Conservation (phyloP, 2,329 filamentous ascomycete genomes). For the Lojkania enalia region DNA sequence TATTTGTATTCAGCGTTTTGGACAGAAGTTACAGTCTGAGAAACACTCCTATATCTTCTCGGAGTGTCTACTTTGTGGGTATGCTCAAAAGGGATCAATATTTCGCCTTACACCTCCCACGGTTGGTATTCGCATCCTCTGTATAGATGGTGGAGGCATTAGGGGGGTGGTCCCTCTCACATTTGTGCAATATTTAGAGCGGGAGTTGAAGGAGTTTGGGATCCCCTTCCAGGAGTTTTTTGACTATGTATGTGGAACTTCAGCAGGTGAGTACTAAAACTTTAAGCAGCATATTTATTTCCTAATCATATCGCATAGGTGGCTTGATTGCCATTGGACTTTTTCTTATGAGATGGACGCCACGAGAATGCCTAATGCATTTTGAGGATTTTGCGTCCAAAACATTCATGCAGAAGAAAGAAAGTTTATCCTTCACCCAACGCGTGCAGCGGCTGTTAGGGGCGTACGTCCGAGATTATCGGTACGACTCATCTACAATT, state of each 20-base stretch:
- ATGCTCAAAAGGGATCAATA: slow-evolving; percentile 4
- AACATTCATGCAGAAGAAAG: slow-evolving; percentile 21
- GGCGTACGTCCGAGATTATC: slow-evolving; percentile 28
- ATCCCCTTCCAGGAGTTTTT: slow-evolving; percentile 13
- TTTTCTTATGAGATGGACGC: slow-evolving; percentile 31
- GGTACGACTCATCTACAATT: slow-evolving; percentile 28
- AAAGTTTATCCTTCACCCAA: slow-evolving; percentile 12
- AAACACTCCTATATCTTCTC: slow-evolving; percentile 13
- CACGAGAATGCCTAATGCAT: slow-evolving; percentile 19
- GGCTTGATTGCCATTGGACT: slow-evolving; percentile 31
- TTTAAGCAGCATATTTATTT: neutral
- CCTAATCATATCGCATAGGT: too few relatives aligned
- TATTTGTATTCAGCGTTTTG: slow-evolving; percentile 13
- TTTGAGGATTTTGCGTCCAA: slow-evolving; percentile 28
- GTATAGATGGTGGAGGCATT: slow-evolving; percentile 19
- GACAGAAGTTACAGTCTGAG: slow-evolving; percentile 6
- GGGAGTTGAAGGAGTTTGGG: slow-evolving; percentile 4
- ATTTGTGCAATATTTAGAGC: slow-evolving; percentile 17
- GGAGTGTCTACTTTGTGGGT: slow-evolving; percentile 15
- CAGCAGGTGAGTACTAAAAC: slow-evolving; percentile 8
- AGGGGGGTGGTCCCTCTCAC: slow-evolving; percentile 17
- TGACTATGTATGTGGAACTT: slow-evolving; percentile 16
- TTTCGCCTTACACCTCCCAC: slow-evolving; percentile 18
- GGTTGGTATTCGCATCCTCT: slow-evolving; percentile 17
- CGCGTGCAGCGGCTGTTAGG: slow-evolving; percentile 20